These are phyloP conservation scores for Taphrina flavorubra DNA, from an alignment of 1,139 yeast species.

Conservation along the genomic window DNA sequence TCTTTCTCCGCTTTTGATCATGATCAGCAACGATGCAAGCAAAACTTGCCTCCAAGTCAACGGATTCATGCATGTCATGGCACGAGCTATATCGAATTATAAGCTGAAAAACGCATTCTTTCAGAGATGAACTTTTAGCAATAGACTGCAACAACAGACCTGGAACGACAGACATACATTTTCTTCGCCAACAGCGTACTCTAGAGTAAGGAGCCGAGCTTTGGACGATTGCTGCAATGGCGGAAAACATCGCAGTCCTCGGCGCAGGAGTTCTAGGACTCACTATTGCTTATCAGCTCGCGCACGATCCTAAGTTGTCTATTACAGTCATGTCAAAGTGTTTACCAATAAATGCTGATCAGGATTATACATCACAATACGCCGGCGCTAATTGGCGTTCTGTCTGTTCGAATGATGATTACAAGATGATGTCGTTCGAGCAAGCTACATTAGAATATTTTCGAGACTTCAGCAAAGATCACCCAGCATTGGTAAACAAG, in stretches of 20 bases:
- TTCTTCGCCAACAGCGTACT: too few relatives aligned
- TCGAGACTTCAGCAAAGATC: constrained; percentile 9
- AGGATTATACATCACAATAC: constrained; percentile 75
- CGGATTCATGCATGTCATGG: too few relatives aligned
- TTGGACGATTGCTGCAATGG: neutral
- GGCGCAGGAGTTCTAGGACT: constrained; percentile 75
- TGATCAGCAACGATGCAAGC: neutral
- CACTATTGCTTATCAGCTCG: constrained; percentile 63
- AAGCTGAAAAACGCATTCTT: too few relatives aligned
- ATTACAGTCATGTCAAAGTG: constrained; percentile 66
- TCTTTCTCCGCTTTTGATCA: neutral
- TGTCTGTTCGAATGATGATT: constrained; percentile 45
- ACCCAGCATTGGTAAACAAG: constrained; percentile 30
- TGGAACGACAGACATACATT: too few relatives aligned
- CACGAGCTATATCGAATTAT: too few relatives aligned
- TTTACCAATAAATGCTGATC: constrained; percentile 75
- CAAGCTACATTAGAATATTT: constrained; percentile 21
- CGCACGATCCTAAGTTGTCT: constrained; percentile 56
- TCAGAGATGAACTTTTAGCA: too few relatives aligned
- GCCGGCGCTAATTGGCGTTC: constrained; percentile 64
- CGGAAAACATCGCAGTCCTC: constrained; percentile 14
- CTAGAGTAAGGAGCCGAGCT: neutral
- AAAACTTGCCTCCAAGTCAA: too few relatives aligned
- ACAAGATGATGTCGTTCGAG: constrained; percentile 22
- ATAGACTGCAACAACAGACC: too few relatives aligned